A percentile compares a stretch with the other conserved stretches of the same genome.
phyloP scores from a whole-genome alignment of 805 yeast genomes.

The Wickerhamiella dianesei region DNA sequence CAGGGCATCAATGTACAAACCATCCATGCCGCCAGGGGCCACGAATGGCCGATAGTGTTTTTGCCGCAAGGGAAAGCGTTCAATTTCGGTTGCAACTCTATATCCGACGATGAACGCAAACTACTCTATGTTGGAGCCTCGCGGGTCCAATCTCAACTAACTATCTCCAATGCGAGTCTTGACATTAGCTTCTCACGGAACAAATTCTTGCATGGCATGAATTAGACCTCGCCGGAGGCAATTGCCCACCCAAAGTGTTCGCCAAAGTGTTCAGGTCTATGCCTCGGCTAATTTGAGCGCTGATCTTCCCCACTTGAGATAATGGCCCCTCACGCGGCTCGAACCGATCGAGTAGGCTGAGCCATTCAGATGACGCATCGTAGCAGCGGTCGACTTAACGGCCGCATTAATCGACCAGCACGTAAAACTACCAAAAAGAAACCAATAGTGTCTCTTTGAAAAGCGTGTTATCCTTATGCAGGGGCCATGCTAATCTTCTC shows the following conservation, averaged over 20 bases:
- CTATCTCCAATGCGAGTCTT: conserved; percentile 4
- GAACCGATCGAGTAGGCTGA: no score
- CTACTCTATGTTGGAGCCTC: conserved; percentile 22
- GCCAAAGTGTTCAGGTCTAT: not conserved
- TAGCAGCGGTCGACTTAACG: no score
- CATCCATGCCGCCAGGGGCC: conserved; percentile 15
- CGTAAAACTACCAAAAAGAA: conserved; percentile 39
- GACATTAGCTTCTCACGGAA: not conserved
- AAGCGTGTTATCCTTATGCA: conserved; percentile 99
- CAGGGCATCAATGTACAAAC: conserved; percentile 7
- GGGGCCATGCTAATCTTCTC: conserved; percentile 99
- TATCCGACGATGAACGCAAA: conserved; percentile 15
- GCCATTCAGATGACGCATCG: no score
- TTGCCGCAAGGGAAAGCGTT: conserved; percentile 4
- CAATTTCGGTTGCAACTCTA: not conserved
- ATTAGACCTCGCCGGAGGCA: not conserved
- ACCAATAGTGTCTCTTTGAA: conserved; percentile 97
- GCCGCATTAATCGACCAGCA: no score
- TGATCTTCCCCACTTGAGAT: no score
- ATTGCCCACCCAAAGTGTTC: not conserved
- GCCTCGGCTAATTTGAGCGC: not conserved
- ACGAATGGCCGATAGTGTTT: conserved; percentile 15
- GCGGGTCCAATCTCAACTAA: conserved; percentile 16
- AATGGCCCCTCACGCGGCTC: no score
- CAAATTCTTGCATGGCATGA: not conserved